A percentile compares a stretch with the other conserved stretches of the same genome.
These are phyloP conservation scores for Coelastrella sp. DNA, from an alignment of 139 green algal genomes.

Conservation along the genomic window DNA sequence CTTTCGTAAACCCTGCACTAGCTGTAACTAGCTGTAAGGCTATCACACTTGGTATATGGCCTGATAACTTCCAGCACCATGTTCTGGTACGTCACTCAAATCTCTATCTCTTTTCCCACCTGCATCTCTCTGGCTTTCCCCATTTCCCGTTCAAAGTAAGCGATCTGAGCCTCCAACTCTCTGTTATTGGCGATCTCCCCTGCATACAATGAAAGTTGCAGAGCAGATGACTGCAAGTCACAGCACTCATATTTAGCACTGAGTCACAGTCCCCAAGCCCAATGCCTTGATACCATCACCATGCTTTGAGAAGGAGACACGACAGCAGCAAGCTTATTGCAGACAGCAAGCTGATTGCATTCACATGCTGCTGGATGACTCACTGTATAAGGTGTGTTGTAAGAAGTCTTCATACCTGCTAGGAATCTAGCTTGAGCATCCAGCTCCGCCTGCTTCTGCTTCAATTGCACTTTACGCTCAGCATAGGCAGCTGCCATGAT, in stretches of 20 bases:
- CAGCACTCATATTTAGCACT: not conserved
- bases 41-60: too few species aligned
- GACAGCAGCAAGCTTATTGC: not conserved
- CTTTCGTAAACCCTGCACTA: too few species aligned
- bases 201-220: not conserved
- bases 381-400: not conserved
- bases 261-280: too few species aligned
- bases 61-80: too few species aligned
- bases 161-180: conserved; percentile 78
- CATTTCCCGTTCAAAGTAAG: conserved; percentile 74
- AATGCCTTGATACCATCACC: too few species aligned
- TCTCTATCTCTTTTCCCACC: too few species aligned
- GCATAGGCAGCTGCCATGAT: conserved; percentile 65
- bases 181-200: conserved; percentile 79
- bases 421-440: conserved; percentile 78
- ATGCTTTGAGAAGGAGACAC: too few species aligned
- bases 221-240: not conserved
- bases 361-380: not conserved
- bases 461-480: conserved; percentile 61
- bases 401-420: conserved; percentile 50
- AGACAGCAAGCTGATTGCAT: not conserved
- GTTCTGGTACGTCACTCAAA: too few species aligned
- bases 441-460: conserved; percentile 66
- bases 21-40: too few species aligned
- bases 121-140: conserved; percentile 31